phyloP scores from a whole-genome alignment of 805 yeast genomes.

The Ogataea philodendri region DNA sequence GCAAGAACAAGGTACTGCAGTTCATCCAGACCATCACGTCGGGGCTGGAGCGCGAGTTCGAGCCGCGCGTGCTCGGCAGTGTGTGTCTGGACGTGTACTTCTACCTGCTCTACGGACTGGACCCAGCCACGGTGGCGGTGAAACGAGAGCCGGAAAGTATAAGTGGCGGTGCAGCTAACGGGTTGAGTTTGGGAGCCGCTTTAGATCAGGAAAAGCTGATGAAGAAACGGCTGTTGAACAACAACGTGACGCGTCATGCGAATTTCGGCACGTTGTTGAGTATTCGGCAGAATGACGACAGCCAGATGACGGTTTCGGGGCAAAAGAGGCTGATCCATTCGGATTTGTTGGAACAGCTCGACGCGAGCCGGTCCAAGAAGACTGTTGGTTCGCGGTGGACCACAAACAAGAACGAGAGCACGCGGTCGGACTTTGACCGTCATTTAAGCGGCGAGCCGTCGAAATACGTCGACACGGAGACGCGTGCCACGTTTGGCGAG shows the following conservation, averaged over 20 bases:
- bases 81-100: constrained; percentile 69
- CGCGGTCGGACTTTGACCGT: constrained; percentile 32
- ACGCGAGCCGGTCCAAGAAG: constrained; percentile 64
- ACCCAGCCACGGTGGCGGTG: constrained; percentile 32
- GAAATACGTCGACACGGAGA: constrained; percentile 33
- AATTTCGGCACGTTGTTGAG: constrained; percentile 86
- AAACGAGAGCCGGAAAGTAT: not conserved
- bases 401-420: constrained; percentile 23
- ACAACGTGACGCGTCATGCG: constrained; percentile 60
- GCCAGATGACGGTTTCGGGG: constrained; percentile 66
- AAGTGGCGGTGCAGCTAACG: constrained; percentile 12
- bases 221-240: constrained; percentile 32
- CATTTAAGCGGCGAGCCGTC: constrained; percentile 23
- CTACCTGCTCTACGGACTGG: constrained; percentile 57
- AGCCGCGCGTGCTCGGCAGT: constrained; percentile 55
- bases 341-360: constrained; percentile 63
- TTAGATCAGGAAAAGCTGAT: constrained; percentile 60
- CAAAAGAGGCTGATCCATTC: constrained; percentile 44
- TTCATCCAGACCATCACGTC: constrained; percentile 71
- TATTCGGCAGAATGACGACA: constrained; percentile 58
- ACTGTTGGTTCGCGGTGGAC: constrained; percentile 26
- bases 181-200: constrained; percentile 44
- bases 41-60: constrained; percentile 62
- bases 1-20: constrained; percentile 69
- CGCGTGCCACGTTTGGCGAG: constrained; percentile 34